Evolutionary conservation across 2,329 filamentous ascomycete genomes (phyloP).

Genomic region (Elsinoe batatas): DNA sequence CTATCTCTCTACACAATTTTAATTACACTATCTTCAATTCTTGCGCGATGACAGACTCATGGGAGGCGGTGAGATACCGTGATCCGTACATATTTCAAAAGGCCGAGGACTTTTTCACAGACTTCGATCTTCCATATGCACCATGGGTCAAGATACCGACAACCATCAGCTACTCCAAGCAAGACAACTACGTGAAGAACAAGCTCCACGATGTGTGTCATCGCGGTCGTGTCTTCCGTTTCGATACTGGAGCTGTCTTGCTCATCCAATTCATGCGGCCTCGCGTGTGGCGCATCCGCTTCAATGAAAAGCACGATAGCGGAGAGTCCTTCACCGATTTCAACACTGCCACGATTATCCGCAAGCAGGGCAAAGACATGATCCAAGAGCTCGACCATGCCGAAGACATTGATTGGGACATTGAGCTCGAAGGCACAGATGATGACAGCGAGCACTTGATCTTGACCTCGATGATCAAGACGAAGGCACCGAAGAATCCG

Average conservation of each 20-base stretch:
- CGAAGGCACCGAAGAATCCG: slow-evolving; percentile 1
- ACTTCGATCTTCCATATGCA: not conserved
- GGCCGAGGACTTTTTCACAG: slow-evolving; percentile 2
- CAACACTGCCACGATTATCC: slow-evolving; percentile 1
- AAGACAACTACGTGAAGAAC: slow-evolving; percentile 6
- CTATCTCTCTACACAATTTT: not conserved
- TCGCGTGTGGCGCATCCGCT: slow-evolving; percentile 11
- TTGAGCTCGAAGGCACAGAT: slow-evolving; percentile 4
- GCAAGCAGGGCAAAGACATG: not conserved
- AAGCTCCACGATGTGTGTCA: slow-evolving; percentile 5
- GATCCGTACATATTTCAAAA: slow-evolving; percentile 1
- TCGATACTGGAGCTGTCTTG: slow-evolving; percentile 2
- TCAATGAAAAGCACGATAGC: slow-evolving; percentile 2
- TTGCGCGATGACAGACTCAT: not conserved
- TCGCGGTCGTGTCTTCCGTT: slow-evolving; percentile 1
- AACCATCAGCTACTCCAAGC: slow-evolving; percentile 3
- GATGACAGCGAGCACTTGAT: not conserved
- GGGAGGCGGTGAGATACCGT: not conserved
- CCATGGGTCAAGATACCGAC: not conserved
- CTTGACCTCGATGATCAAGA: slow-evolving; percentile 1
- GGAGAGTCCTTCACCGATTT: not conserved
- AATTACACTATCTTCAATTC: not conserved
- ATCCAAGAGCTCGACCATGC: slow-evolving; percentile 8
- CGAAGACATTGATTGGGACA: not conserved
- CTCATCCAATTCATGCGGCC: slow-evolving; percentile 11